Evolutionary conservation across 2,329 filamentous ascomycete genomes (phyloP).

Genomic region (Colletotrichum sublineola): DNA sequence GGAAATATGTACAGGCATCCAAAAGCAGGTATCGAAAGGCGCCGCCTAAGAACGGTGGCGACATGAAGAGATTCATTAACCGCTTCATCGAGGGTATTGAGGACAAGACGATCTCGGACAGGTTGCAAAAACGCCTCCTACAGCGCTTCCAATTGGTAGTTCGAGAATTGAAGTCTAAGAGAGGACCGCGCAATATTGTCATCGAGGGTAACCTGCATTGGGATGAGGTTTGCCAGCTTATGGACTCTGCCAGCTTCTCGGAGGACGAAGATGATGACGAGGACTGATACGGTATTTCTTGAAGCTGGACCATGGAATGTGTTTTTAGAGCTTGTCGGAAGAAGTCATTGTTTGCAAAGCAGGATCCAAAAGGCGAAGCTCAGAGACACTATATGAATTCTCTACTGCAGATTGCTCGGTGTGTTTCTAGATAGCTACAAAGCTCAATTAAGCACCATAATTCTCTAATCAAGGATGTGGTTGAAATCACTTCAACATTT

Average conservation of each 20-base stretch:
- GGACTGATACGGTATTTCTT: not conserved
- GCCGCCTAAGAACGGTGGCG: not conserved
- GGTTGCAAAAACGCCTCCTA: not conserved
- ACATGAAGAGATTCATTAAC: slow-evolving; percentile 15
- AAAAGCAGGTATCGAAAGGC: not conserved
- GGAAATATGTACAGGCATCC: not conserved
- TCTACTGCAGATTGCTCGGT: not conserved
- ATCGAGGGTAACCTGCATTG: not conserved
- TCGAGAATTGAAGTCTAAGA: not conserved
- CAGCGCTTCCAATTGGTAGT: not conserved
- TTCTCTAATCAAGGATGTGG: too few relatives aligned
- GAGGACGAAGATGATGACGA: not conserved
- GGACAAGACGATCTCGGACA: not conserved
- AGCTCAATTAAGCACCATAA: not conserved
- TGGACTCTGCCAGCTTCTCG: not conserved
- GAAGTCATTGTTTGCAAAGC: not conserved
- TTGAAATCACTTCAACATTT: not conserved
- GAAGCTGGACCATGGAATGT: not conserved
- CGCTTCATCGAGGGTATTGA: slow-evolving; percentile 7
- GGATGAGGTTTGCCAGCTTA: not conserved
- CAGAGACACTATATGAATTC: not conserved
- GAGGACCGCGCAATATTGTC: slow-evolving; percentile 1
- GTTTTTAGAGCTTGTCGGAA: not conserved
- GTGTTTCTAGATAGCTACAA: not conserved
- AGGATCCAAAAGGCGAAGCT: too few relatives aligned